phyloP scores from a whole-genome alignment of 495 filamentous ascomycete species.

The Podospora bellae-mahoneyi region DNA sequence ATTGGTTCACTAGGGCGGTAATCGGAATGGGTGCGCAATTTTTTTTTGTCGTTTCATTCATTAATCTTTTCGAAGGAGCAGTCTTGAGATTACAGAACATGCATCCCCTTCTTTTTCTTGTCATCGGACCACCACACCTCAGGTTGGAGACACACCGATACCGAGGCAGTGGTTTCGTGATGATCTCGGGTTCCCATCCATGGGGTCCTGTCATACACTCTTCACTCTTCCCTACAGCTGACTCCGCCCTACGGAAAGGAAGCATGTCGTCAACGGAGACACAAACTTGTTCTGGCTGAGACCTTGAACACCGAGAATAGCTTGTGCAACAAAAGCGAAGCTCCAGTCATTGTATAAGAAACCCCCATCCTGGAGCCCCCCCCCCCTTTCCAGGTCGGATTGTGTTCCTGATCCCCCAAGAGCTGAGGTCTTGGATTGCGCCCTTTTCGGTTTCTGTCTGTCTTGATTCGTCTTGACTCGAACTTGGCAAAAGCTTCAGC shows the following conservation, averaged over 20 bases:
- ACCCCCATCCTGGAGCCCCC: not conserved
- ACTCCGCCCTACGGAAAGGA: slow-evolving; percentile 5
- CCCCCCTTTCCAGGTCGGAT: not conserved
- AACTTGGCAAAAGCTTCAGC: slow-evolving; percentile 12
- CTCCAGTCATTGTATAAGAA: not conserved
- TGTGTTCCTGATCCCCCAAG: slow-evolving; percentile 10
- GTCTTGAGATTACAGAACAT: not conserved
- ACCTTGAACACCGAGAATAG: not conserved
- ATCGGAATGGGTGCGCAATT: slow-evolving; percentile 2
- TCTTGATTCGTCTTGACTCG: slow-evolving; percentile 1
- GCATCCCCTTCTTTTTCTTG: not conserved
- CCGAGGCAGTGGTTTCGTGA: not conserved
- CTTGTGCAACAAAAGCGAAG: not conserved
- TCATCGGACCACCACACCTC: not conserved
- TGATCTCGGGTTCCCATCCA: not conserved
- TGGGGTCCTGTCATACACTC: not conserved
- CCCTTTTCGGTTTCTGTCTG: not conserved
- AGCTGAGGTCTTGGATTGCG: slow-evolving; percentile 9
- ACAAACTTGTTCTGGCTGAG: not conserved
- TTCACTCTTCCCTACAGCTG: not conserved
- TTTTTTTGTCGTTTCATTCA: slow-evolving; percentile 5
- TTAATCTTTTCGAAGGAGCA: not conserved
- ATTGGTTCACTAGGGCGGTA: slow-evolving; percentile 2
- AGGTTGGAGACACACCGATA: not conserved
- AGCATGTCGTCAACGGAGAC: slow-evolving; percentile 5